Evolutionary conservation across 1,284 basidiomycete genomes (phyloP), one percentile per base, ranked within the genome.

Genomic region (Ceratobasidium sp.): DNA sequence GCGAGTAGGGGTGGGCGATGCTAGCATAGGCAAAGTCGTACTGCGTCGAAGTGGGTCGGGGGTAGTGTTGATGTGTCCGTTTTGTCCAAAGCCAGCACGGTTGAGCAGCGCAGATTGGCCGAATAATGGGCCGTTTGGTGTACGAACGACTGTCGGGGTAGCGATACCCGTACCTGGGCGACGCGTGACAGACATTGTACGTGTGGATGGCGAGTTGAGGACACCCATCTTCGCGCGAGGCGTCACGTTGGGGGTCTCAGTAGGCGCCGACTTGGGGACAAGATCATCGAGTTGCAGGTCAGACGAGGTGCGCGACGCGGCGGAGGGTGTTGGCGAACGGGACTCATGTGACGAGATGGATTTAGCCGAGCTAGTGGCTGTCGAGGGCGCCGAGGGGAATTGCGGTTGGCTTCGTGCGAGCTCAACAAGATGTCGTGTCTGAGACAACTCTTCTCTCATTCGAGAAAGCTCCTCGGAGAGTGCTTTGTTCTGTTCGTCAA

Each of bases 31-130:
- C 5, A 44, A 26, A 5, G 50, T 69, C 13, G 66, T 69, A 43
- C 66, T 69, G 3, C 66, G 66, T 18, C 66, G 66, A 44, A 69
- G 44, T 1, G 38, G 41, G 30, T 69, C 66, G 43, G 66, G 54
- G 6, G 54, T 57, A 13, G 23, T 54, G 35, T 81, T 71, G 83
- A 81, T 76, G 43, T 23, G 47, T 85, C 86, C 58, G 80, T 81
- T 50, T 16, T 86, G 81, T 23, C 84, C 82, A 79, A 87, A 85
- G 66, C 84, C 85, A 57, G 85, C 82, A 52, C 85, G 85, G 67
- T 85, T 84, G 23, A 89, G 82, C 63, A 87, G 81, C 14, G 83
- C 79, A 18, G 86, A 83, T 58, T 87, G 86, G 14, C n/a, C n/a
- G n/a, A n/a, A n/a, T n/a, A n/a, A n/a, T n/a, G n/a, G n/a, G 41